A percentile compares a stretch with the other conserved stretches of the same genome.
Evolutionary conservation across 2,329 filamentous ascomycete genomes (phyloP).

Genomic region (Aspergillus ibericus): DNA sequence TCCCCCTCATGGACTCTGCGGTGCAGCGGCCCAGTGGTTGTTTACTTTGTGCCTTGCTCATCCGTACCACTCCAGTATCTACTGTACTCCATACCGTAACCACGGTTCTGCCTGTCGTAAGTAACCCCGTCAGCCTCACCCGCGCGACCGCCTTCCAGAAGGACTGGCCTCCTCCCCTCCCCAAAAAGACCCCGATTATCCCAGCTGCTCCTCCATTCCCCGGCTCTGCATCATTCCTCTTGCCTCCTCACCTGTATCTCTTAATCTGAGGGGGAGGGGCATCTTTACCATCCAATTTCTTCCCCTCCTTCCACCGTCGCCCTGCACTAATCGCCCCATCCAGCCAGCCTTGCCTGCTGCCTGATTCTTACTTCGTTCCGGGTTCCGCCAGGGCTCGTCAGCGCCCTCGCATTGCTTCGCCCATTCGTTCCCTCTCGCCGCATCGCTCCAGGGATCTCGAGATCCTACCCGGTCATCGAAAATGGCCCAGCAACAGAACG

Average conservation of each 20-base stretch:
- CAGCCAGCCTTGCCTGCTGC: slow-evolving; percentile 1
- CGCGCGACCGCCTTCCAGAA: slow-evolving; percentile 31
- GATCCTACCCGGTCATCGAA: slow-evolving; percentile 14
- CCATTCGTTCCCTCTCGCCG: slow-evolving; percentile 9
- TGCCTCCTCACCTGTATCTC: background rate
- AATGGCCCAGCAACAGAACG: slow-evolving; percentile 42
- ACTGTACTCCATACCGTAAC: no score
- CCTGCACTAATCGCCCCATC: background rate
- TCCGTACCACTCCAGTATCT: background rate
- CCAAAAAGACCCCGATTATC: background rate
- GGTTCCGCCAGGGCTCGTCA: slow-evolving; percentile 11
- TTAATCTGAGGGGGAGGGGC: slow-evolving; percentile 5
- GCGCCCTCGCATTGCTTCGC: slow-evolving; percentile 10
- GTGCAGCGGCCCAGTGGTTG: no score
- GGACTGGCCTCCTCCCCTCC: background rate
- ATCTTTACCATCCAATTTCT: background rate
- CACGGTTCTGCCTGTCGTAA: background rate
- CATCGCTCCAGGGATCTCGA: slow-evolving; percentile 8
- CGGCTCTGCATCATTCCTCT: background rate
- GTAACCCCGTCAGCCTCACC: slow-evolving; percentile 23
- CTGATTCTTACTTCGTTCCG: slow-evolving; percentile 10
- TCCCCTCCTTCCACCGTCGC: background rate
- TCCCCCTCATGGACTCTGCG: no score
- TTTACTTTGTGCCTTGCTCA: no score
- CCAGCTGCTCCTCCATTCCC: slow-evolving; percentile 4